phyloP scores from a whole-genome alignment of 148 eudicot species.

The Heliosperma pusillum region DNA sequence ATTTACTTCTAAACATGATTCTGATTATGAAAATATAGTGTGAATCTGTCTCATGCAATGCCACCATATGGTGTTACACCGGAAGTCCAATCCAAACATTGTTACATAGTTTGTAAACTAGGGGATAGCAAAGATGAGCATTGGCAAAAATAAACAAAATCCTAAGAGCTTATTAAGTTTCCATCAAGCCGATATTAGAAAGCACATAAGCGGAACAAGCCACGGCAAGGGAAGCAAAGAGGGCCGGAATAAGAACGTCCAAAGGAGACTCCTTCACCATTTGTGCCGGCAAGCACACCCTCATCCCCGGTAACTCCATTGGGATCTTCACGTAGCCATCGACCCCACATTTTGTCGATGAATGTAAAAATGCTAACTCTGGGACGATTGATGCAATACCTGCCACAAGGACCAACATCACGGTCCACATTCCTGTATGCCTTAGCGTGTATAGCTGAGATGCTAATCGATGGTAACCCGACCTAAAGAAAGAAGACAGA shows the following conservation, averaged over 20 bases:
- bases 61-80: too few species aligned
- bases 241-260: slow-evolving; percentile 31
- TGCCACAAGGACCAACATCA: slow-evolving; percentile 23
- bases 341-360: slow-evolving; percentile 21
- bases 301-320: slow-evolving; percentile 36
- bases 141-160: too few species aligned
- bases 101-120: slow-evolving; percentile 15
- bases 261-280: slow-evolving; percentile 28
- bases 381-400: slow-evolving; percentile 30
- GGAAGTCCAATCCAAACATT: neutral
- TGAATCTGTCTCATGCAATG: too few species aligned
- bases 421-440: slow-evolving; percentile 29
- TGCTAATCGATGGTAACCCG: slow-evolving; percentile 7
- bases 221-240: slow-evolving; percentile 33
- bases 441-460: slow-evolving; percentile 4
- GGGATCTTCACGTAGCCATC: slow-evolving; percentile 30
- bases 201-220: slow-evolving; percentile 30
- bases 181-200: slow-evolving; percentile 16
- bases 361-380: slow-evolving; percentile 30
- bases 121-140: neutral
- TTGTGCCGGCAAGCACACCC: slow-evolving; percentile 35
- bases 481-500: slow-evolving; percentile 7
- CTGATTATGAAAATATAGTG: too few species aligned
- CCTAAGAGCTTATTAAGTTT: neutral
- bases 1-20: too few species aligned